Conservation (phyloP, 2,329 filamentous ascomycete species). For the Cladosporium sp. region DNA sequence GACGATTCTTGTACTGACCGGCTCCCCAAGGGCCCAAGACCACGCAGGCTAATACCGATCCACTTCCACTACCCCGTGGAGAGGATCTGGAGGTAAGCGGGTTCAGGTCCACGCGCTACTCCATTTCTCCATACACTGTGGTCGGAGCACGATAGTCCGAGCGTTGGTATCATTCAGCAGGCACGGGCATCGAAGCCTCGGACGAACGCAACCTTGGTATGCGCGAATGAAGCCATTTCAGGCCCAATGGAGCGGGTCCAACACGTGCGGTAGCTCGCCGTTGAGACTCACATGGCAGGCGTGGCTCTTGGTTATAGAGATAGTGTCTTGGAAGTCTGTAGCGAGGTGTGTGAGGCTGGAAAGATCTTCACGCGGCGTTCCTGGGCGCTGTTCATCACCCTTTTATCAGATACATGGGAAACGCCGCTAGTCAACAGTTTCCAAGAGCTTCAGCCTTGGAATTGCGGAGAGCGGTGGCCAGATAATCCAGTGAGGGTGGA, state of each 20-base stretch:
- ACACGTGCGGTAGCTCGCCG: conserved; percentile 8
- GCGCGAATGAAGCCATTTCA: not conserved
- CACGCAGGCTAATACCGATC: not conserved
- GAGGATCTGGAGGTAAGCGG: conserved; percentile 10
- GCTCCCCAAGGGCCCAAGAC: conserved; percentile 1
- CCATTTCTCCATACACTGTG: not conserved
- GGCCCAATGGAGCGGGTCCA: conserved; percentile 5
- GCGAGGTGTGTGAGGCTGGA: conserved; percentile 5
- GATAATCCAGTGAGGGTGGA: not conserved
- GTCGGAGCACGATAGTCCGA: conserved; percentile 7
- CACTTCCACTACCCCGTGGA: conserved; percentile 12
- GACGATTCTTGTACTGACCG: not conserved
- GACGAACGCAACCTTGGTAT: conserved; percentile 18
- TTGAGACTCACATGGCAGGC: conserved; percentile 13
- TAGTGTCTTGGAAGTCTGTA: conserved; percentile 9
- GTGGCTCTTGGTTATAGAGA: not conserved
- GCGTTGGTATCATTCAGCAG: not conserved
- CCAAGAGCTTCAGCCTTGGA: conserved; percentile 2
- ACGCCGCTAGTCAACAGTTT: not conserved
- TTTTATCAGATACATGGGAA: not conserved
- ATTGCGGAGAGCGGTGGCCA: not conserved
- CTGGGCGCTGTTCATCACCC: not conserved
- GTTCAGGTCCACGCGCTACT: not conserved
- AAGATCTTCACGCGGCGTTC: conserved; percentile 5
- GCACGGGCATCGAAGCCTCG: not conserved